Base-by-base conservation (phyloP, 306 rosid species). In the Acacia confusa region DNA sequence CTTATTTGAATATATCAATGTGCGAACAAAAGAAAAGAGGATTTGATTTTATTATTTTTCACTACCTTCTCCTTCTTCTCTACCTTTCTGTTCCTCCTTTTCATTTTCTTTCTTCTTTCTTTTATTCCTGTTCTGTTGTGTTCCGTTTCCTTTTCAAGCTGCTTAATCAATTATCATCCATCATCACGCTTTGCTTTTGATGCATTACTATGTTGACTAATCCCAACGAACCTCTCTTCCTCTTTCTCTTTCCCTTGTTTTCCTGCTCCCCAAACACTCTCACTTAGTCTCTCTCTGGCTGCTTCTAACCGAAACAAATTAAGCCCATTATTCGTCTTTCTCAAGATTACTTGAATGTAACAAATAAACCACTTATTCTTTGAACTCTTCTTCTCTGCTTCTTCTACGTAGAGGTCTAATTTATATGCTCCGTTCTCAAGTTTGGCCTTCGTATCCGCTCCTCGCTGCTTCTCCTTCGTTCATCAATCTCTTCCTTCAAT, bases 201-300 rank as follows among this genome's bases (percentile, higher is more conserved):
- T 88, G 79, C 84, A 93, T 93, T 90, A 90, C 94, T 78, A 89
- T 88, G 90, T 93, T 93, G 97, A 92, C 96, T 95, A 95, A 86
- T 78, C 86, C 97, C 91, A 93, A 84, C 86, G 61, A 90, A 84
- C 87, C 84, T 81, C 78, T n/a, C 82, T 9, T 28, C 3, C 41
- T 70, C 61, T 69, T 16, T 12, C 84, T 79, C 78, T 15, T 80
- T 4, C 65, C 41, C 22, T 64, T 32, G 44, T 20, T 65, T 65
- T 65, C 70, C 70, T 65, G 70, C 70, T 34, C 82, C 63, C 80
- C 80, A 52, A 70, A 81, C 84, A 85, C 61, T 78, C 78, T 79
- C 72, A 43, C 74, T 81, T 83, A 87, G 78, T 53, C 79, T 85
- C 75, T 84, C 88, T 61, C 79, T 83, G 77, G 85, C 82, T 66